Base-by-base conservation (phyloP, 2,329 filamentous ascomycete species). In the Penicillium sp. region DNA sequence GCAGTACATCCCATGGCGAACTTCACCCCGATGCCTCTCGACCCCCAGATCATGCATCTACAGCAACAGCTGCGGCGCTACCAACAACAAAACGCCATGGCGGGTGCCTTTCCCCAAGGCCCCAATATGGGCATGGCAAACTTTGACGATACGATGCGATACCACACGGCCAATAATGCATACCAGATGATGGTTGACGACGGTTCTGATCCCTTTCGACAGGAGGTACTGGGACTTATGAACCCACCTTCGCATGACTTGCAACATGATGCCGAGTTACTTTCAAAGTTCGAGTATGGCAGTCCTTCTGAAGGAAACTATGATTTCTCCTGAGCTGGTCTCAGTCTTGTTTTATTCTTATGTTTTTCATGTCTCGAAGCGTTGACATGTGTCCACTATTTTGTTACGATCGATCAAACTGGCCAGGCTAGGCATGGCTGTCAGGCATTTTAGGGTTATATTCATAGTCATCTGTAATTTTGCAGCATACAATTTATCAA, bases 1-100 rank as follows among this genome's bases (percentile, higher is more conserved):
- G 58, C 67, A 8, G 69, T 75, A 39, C 72, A 75, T 39, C 67
- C 73, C 22, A 75, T 80, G 62, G 66, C 73, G 22, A 70, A 75
- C 31, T 79, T 77, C 55, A 71, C 78, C 57, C 76, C 82, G 43
- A 77, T 86, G 70, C 84, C 84, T 2, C 78, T 86, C 43, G 85
- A 88, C 57, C 84, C 85, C 2, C 84, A 84, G 37, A 84, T 87
- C 48, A 86, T 86, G 61, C 79, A 81, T 60, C 72, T 81, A 27
- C 74, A 79, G 45, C 70, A 77, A 33, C 77, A 79, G 52, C 68
- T 80, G 3, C 68, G 74, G 31, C 68, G 74, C 21, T 77, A 75
- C 47, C 74, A 74, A 51, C 68, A 74, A 22, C 74, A 77, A 48
- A 73, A 72, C 49, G 61, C 68, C 37, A 74, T 77, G 56, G 33